These are phyloP conservation scores for Pythium utonaiense DNA, from an alignment of 352 stramenopile genomes.

Conservation along the genomic window DNA sequence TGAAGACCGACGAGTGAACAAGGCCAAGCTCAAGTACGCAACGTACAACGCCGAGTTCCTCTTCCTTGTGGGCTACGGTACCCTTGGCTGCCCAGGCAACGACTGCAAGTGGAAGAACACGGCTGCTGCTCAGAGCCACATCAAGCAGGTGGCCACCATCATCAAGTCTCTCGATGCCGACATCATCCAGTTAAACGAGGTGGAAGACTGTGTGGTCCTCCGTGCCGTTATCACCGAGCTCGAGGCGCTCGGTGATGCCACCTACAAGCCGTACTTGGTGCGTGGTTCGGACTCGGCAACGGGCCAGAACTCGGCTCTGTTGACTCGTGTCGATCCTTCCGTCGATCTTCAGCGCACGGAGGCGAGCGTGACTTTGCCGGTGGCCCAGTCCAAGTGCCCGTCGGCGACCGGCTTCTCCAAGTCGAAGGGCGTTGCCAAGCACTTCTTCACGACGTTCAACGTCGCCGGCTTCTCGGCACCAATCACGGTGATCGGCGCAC, in stretches of 20 bases:
- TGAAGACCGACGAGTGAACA: conserved; percentile 1
- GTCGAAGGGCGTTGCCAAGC: conserved; percentile 59
- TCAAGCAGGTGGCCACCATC: conserved; percentile 46
- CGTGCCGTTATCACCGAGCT: conserved; percentile 50
- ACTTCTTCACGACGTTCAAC: conserved; percentile 73
- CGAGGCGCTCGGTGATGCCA: conserved; percentile 38
- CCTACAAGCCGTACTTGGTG: conserved; percentile 64
- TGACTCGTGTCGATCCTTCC: conserved; percentile 60
- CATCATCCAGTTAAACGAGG: conserved; percentile 66
- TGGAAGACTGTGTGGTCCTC: conserved; percentile 55
- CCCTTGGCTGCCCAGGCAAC: conserved; percentile 39
- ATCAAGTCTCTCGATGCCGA: conserved; percentile 52
- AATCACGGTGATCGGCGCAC: conserved; percentile 58
- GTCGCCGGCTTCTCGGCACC: conserved; percentile 59
- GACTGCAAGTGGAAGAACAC: conserved; percentile 54
- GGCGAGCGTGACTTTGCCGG: conserved; percentile 31
- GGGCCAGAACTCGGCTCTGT: conserved; percentile 59
- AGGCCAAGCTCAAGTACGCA: conserved; percentile 47
- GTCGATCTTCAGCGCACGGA: conserved; percentile 43
- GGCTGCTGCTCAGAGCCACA: conserved; percentile 37
- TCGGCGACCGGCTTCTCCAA: conserved; percentile 32
- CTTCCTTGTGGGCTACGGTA: conserved; percentile 40
- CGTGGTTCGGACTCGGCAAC: conserved; percentile 56
- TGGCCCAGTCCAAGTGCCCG: conserved; percentile 53
- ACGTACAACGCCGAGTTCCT: conserved; percentile 68